Evolutionary conservation across 73 alveolate genomes (phyloP).

Genomic region (Symbiodinium natans): DNA sequence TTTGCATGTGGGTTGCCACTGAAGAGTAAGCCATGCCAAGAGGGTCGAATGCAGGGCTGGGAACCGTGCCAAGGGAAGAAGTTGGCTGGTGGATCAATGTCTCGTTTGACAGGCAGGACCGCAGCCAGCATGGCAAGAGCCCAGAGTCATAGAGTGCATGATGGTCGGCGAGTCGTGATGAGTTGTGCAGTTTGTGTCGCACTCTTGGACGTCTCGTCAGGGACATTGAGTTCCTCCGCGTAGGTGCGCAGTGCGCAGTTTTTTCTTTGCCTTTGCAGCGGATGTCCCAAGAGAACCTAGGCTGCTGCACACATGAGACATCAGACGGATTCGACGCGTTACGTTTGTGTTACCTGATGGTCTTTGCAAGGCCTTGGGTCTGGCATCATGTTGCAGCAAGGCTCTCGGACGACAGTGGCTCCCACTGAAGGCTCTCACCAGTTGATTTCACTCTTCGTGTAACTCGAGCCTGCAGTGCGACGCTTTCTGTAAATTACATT

Average conservation of each 20-base stretch:
- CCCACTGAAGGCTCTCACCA: no score
- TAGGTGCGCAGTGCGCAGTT: conserved; percentile 12
- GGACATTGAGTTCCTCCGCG: conserved; percentile 80
- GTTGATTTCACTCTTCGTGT: no score
- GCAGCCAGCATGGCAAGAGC: no score
- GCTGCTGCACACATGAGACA: neutral
- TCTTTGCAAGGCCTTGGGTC: conserved; percentile 56
- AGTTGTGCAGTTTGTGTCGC: neutral
- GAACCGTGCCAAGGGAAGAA: conserved; percentile 20
- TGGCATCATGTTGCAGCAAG: conserved; percentile 60
- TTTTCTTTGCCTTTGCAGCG: neutral
- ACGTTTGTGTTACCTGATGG: neutral
- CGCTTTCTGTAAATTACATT: no score
- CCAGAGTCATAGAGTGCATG: neutral
- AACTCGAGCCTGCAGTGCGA: no score
- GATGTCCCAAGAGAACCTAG: neutral
- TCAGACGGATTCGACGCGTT: neutral
- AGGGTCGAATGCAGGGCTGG: neutral
- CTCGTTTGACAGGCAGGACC: conserved; percentile 50
- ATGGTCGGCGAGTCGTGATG: neutral
- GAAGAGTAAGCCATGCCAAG: neutral
- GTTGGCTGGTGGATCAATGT: conserved; percentile 61
- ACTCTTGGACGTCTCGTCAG: neutral
- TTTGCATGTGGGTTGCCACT: neutral
- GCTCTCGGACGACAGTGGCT: no score